A percentile compares a stretch with the other conserved stretches of the same genome.
Conservation (phyloP, 495 filamentous ascomycete genomes). For the Lindgomyces ingoldianus region DNA sequence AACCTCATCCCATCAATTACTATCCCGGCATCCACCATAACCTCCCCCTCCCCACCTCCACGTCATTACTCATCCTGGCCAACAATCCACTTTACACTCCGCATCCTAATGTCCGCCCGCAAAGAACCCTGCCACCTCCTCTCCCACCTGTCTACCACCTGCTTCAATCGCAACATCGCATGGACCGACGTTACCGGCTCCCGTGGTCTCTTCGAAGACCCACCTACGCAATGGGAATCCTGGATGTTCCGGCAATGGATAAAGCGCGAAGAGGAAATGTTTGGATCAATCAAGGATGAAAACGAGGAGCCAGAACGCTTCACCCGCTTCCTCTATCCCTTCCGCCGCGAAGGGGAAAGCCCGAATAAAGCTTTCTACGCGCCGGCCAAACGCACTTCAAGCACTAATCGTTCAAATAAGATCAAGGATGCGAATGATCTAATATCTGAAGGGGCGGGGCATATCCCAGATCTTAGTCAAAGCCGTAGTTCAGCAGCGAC, state of each 20-base stretch:
- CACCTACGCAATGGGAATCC: neutral
- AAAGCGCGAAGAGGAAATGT: neutral
- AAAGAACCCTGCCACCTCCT: neutral
- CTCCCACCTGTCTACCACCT: neutral
- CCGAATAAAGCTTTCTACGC: neutral
- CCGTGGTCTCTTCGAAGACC: neutral
- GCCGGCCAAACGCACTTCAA: neutral
- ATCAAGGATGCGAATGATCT: neutral
- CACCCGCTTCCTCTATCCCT: neutral
- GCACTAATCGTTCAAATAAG: neutral
- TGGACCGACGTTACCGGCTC: neutral
- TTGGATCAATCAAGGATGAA: neutral
- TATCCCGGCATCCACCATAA: neutral
- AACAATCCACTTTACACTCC: neutral
- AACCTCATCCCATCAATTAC: neutral
- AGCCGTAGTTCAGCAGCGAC: neutral
- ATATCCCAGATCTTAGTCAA: neutral
- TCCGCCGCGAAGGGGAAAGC: neutral
- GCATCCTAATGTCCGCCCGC: neutral
- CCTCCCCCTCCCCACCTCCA: too few species aligned
- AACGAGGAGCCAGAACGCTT: neutral
- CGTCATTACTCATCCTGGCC: too few species aligned
- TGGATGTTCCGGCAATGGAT: conserved; percentile 5
- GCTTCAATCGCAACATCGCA: neutral
- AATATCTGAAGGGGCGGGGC: neutral